Evolutionary conservation across 352 stramenopile species (phyloP), one percentile per base, ranked within the genome.

Genomic region (Hyaloperonospora arabidopsidis): DNA sequence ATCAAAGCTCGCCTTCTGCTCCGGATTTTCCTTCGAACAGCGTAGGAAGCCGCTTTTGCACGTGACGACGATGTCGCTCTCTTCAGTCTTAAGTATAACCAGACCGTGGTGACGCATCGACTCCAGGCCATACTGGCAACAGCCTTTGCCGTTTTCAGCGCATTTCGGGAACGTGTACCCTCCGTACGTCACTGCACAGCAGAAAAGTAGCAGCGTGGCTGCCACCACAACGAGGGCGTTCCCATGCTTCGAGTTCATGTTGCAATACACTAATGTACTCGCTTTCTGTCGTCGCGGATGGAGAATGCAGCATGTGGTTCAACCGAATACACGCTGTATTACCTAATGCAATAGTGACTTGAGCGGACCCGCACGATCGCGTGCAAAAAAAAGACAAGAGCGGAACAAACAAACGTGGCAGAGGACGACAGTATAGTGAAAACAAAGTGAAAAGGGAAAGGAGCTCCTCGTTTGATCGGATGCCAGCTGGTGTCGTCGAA

Each of bases 31-130:
- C 21, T 62, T 49, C 29, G 74, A 74, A 64, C 79, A 89, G 49
- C 68, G 63, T 60, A 89, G 63, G 32, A 49, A 54, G 49, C 70
- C 69, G 40, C 72, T 60, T 35, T 61, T 68, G 65, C 79, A 89
- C 23, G 79, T 89, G 61, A 89, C 70, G 45, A 83, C 74, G 49
- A 78, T 76, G 49, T 74, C 72, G 32, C 68, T 64, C 11, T 69
- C 68, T 40, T 72, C 55, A 38, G 85, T 23, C 34, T 53, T 48
- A 35, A 82, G 53, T 25, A 87, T 70, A 11, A 82, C 58, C 63
- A 84, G 86, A 23, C 79, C 79, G 23, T 65, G 79, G 57, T 76
- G 73, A 40, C 61, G 67, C 79, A 89, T 89, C 35, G 57, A 68
- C 18, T 65, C 66, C 29, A 56, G 70, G 53, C 70, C 72, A 32